These are phyloP conservation scores for Talaromyces amestolkiae DNA, from an alignment of 2,329 filamentous ascomycete species.

Conservation along the genomic window DNA sequence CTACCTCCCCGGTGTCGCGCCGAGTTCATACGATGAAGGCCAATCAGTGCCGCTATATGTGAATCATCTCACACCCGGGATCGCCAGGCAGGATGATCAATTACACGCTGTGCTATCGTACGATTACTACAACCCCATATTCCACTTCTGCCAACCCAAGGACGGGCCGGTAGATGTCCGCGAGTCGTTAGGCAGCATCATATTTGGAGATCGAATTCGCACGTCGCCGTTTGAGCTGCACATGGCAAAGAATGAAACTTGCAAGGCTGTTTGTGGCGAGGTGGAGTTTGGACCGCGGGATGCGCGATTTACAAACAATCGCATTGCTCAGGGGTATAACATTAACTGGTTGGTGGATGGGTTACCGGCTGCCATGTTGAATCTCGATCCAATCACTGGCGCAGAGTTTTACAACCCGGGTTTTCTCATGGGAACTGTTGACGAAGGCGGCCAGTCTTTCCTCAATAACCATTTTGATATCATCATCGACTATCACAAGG, in stretches of 20 bases:
- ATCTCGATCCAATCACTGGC: slow-evolving; percentile 71
- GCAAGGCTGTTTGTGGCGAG: slow-evolving; percentile 72
- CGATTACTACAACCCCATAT: slow-evolving; percentile 88
- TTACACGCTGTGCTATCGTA: slow-evolving; percentile 91
- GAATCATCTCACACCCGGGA: slow-evolving; percentile 85
- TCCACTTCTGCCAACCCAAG: slow-evolving; percentile 82
- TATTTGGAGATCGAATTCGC: slow-evolving; percentile 95
- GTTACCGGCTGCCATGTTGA: slow-evolving; percentile 81
- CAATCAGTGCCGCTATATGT: slow-evolving; percentile 84
- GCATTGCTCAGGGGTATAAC: slow-evolving; percentile 82
- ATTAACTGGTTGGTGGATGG: slow-evolving; percentile 96
- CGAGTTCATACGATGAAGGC: slow-evolving; percentile 80
- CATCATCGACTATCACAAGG: slow-evolving; percentile 83
- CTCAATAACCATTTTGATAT: slow-evolving; percentile 98
- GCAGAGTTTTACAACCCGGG: slow-evolving; percentile 87
- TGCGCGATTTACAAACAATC: slow-evolving; percentile 75
- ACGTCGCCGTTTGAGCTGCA: slow-evolving; percentile 89
- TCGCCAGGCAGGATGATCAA: slow-evolving; percentile 71
- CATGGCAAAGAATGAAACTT: slow-evolving; percentile 84
- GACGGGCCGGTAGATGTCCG: slow-evolving; percentile 74
- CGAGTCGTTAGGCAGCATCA: slow-evolving; percentile 89
- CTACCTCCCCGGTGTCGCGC: slow-evolving; percentile 94
- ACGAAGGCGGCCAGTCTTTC: slow-evolving; percentile 55
- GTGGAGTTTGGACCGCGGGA: slow-evolving; percentile 64
- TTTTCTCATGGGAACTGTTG: slow-evolving; percentile 69